Evolutionary conservation across 352 stramenopile genomes (phyloP).

Genomic region (Phytophthora litchii): DNA sequence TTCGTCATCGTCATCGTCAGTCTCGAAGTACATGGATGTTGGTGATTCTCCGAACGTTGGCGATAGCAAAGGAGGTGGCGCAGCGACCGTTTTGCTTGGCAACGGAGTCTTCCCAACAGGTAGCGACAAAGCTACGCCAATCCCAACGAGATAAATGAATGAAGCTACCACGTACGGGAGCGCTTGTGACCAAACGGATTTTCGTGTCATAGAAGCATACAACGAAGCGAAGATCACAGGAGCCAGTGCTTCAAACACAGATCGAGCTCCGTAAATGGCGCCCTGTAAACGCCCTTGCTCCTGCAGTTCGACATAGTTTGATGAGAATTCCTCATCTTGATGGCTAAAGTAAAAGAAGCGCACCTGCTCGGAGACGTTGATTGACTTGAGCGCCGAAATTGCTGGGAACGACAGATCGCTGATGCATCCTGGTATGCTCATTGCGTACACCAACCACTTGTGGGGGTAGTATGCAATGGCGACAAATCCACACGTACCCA

Average conservation of each 20-base stretch:
- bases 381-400: conserved; percentile 42
- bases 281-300: conserved; percentile 81
- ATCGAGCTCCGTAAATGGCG: conserved; percentile 69
- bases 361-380: conserved; percentile 55
- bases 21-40: conserved; percentile 55
- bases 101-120: conserved; percentile 29
- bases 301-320: conserved; percentile 16
- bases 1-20: conserved; percentile 52
- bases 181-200: conserved; percentile 49
- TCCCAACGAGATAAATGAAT: conserved; percentile 51
- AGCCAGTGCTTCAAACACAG: conserved; percentile 64
- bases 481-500: conserved; percentile 47
- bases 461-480: conserved; percentile 55
- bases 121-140: conserved; percentile 55
- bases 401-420: conserved; percentile 74
- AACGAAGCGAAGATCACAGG: conserved; percentile 62
- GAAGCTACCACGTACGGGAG: conserved; percentile 68
- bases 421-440: conserved; percentile 49
- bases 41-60: conserved; percentile 45
- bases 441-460: conserved; percentile 65
- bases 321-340: no score
- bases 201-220: conserved; percentile 56
- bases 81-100: conserved; percentile 14
- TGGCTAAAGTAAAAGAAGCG: not conserved
- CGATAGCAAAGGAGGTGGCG: conserved; percentile 40